Percentiles rank a stretch among this genome's conserved stretches.
These are phyloP conservation scores for Brassica incana DNA, from an alignment of 345 rosid species.

Conservation along the genomic window DNA sequence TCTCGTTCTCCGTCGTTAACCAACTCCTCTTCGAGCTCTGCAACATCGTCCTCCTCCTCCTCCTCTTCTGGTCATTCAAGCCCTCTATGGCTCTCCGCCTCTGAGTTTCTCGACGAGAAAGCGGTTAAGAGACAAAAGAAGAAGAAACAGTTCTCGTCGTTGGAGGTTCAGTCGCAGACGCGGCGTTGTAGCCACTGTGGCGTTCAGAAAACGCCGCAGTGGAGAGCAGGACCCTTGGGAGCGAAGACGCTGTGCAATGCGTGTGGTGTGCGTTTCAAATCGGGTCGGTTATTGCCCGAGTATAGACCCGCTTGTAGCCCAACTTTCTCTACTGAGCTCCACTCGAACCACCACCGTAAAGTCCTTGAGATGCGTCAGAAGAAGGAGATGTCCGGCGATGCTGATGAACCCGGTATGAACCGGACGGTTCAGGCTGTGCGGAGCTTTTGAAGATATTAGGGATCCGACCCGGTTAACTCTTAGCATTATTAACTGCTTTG, in stretches of 20 bases:
- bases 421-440: conserved; percentile 33
- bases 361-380: conserved; percentile 31
- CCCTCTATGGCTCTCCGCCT: conserved; percentile 20
- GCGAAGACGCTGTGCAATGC: conserved; percentile 51
- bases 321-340: conserved; percentile 36
- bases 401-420: conserved; percentile 9
- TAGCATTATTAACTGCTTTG: neutral
- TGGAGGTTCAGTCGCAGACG: conserved; percentile 15
- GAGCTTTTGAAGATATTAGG: conserved; percentile 46
- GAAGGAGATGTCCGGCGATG: conserved; percentile 30
- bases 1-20: conserved; percentile 43
- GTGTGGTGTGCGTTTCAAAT: conserved; percentile 49
- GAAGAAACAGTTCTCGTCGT: conserved; percentile 7
- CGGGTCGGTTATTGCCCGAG: conserved; percentile 48
- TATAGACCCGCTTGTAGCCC: conserved; percentile 54
- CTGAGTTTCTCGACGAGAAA: conserved; percentile 19
- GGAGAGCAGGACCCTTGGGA: conserved; percentile 47
- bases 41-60: conserved; percentile 14
- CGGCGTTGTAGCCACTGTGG: conserved; percentile 44
- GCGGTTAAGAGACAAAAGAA: conserved; percentile 3
- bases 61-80: conserved; percentile 7
- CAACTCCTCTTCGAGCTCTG: conserved; percentile 38
- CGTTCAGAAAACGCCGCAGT: conserved; percentile 44
- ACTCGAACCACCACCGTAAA: conserved; percentile 45
- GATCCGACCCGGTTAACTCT: conserved; percentile 30